phyloP scores from a whole-genome alignment of 768 basidiomycete species.

The Auriculariales sp. region DNA sequence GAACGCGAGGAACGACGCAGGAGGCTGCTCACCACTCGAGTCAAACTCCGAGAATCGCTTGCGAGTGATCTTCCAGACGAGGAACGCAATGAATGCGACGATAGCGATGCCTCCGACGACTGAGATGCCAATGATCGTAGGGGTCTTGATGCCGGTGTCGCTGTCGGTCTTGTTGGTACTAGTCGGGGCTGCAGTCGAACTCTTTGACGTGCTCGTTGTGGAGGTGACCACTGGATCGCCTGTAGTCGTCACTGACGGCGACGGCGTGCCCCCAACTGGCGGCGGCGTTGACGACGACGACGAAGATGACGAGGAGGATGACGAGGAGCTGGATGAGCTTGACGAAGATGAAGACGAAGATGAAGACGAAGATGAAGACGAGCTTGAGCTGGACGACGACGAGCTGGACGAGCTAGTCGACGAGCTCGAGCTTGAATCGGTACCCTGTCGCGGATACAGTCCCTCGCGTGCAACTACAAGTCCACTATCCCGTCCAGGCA shows the following conservation, averaged over 20 bases:
- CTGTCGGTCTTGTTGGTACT: slow-evolving; percentile 13
- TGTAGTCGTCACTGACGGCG: not conserved
- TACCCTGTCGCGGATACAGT: not conserved
- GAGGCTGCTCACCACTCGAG: slow-evolving; percentile 40
- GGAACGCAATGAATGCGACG: slow-evolving; percentile 56
- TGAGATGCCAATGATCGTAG: slow-evolving; percentile 66
- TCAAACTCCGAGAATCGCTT: slow-evolving; percentile 66
- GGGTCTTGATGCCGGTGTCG: slow-evolving; percentile 32
- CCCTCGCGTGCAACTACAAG: not conserved
- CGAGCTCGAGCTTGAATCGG: slow-evolving; percentile 12
- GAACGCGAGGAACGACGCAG: slow-evolving; percentile 5
- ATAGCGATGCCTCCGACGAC: slow-evolving; percentile 69
- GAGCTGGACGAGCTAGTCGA: slow-evolving; percentile 27
- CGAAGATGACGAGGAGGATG: slow-evolving; percentile 4
- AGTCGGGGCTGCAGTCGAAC: slow-evolving; percentile 14
- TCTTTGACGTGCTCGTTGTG: slow-evolving; percentile 9
- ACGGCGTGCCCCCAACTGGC: slow-evolving; percentile 4
- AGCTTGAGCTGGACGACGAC: slow-evolving; percentile 9
- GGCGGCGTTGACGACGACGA: slow-evolving; percentile 7
- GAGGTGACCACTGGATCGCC: slow-evolving; percentile 3
- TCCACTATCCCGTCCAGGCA: not conserved
- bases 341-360: slow-evolving; percentile 14
- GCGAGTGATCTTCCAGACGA: slow-evolving; percentile 76
- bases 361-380: slow-evolving; percentile 12
- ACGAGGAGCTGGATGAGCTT: slow-evolving; percentile 8